phyloP scores from a whole-genome alignment of 768 basidiomycete genomes.

The Trametes meyenii region DNA sequence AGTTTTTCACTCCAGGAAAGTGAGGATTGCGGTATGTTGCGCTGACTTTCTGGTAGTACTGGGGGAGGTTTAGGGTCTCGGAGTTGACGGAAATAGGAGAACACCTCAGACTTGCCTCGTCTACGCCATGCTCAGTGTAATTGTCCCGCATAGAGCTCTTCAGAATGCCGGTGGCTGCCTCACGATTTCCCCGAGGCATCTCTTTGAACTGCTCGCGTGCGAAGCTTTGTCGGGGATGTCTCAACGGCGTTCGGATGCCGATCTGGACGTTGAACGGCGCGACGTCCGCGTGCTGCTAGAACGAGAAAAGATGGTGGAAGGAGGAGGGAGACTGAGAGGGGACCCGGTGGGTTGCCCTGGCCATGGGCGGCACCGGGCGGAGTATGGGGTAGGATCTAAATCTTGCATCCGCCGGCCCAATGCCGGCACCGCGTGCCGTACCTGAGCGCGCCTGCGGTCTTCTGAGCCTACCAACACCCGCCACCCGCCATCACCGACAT shows the following conservation, averaged over 20 bases:
- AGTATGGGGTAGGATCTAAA: neutral
- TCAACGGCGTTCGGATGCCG: neutral
- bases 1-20: constrained; percentile 63
- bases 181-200: constrained; percentile 33
- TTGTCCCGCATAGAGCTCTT: constrained; percentile 53
- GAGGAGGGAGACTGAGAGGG: neutral
- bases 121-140: constrained; percentile 56
- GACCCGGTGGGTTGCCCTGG: constrained; percentile 8
- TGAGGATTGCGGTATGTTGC: constrained; percentile 74
- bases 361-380: constrained; percentile 6
- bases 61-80: neutral
- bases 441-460: neutral
- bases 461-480: constrained; percentile 6
- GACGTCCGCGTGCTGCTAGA: neutral
- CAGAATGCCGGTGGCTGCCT: constrained; percentile 28
- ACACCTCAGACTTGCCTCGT: constrained; percentile 43
- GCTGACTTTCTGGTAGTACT: constrained; percentile 71
- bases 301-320: neutral
- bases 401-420: too few species aligned
- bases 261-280: neutral
- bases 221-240: constrained; percentile 17
- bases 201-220: constrained; percentile 12
- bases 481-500: neutral
- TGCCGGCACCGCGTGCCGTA: neutral
- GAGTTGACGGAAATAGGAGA: neutral